Conservation (phyloP, 2,329 filamentous ascomycete species). For the Xylariales sp. region DNA sequence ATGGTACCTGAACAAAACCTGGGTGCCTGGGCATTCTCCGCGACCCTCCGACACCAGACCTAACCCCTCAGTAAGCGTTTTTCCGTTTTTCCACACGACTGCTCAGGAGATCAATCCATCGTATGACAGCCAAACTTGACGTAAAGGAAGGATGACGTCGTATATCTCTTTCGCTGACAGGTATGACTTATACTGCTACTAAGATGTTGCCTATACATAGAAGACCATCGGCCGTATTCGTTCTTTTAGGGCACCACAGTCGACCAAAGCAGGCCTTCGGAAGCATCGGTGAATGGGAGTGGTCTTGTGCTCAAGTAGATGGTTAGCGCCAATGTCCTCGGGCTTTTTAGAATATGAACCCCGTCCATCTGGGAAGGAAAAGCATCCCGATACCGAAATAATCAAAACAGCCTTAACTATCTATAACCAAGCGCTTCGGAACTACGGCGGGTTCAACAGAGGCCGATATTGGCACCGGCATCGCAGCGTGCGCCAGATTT, state of each 20-base stretch:
- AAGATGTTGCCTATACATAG: background rate
- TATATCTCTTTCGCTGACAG: conserved; percentile 4
- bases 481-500: background rate
- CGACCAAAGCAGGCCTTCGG: conserved; percentile 1
- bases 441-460: background rate
- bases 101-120: conserved; percentile 10
- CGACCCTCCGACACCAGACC: background rate
- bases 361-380: background rate
- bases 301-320: background rate
- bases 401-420: background rate
- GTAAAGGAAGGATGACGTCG: background rate
- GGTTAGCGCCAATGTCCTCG: conserved; percentile 3
- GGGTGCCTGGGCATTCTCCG: background rate
- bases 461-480: background rate
- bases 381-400: conserved; percentile 18
- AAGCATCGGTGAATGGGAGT: conserved; percentile 24
- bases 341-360: conserved; percentile 1
- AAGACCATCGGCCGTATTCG: background rate
- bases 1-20: too few species aligned
- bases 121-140: conserved; percentile 16
- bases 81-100: background rate
- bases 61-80: too few species aligned
- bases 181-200: conserved; percentile 1
- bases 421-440: background rate
- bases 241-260: background rate